Evolutionary conservation across 257 asterid species (phyloP).

Genomic region (Craterostigma plantagineum): DNA sequence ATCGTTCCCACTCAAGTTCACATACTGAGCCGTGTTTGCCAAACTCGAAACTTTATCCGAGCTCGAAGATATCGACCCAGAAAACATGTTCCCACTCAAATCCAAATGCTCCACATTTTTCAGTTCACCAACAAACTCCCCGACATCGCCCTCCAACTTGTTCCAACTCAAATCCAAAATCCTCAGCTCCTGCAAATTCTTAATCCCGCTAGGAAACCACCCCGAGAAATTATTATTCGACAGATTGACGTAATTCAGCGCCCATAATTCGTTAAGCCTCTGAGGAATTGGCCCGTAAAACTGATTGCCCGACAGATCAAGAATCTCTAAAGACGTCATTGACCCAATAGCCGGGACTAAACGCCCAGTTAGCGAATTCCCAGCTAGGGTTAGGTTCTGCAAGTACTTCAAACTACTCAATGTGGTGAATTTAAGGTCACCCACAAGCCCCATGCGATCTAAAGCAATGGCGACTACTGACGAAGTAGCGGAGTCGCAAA

Average conservation of each 20-base stretch:
- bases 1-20: conserved; percentile 45
- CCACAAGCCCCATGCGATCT: conserved; percentile 29
- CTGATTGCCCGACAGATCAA: conserved; percentile 57
- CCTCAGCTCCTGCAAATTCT: conserved; percentile 42
- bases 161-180: conserved; percentile 53
- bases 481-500: conserved; percentile 17
- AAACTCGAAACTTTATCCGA: conserved; percentile 35
- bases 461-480: conserved; percentile 29
- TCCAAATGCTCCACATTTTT: conserved; percentile 49
- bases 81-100: conserved; percentile 44
- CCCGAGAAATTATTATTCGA: conserved; percentile 38
- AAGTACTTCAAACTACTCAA: conserved; percentile 25
- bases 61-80: conserved; percentile 30
- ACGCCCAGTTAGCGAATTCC: conserved; percentile 51
- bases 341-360: conserved; percentile 44
- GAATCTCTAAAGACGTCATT: conserved; percentile 31
- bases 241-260: conserved; percentile 34
- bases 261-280: conserved; percentile 37
- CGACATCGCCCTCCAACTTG: conserved; percentile 31
- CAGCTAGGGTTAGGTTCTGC: conserved; percentile 36
- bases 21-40: conserved; percentile 32
- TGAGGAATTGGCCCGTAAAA: conserved; percentile 61
- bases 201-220: conserved; percentile 36
- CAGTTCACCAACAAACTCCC: conserved; percentile 25
- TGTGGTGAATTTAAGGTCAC: conserved; percentile 52